Evolutionary conservation across 352 stramenopile species (phyloP).

Genomic region (Globisporangium spiculum): DNA sequence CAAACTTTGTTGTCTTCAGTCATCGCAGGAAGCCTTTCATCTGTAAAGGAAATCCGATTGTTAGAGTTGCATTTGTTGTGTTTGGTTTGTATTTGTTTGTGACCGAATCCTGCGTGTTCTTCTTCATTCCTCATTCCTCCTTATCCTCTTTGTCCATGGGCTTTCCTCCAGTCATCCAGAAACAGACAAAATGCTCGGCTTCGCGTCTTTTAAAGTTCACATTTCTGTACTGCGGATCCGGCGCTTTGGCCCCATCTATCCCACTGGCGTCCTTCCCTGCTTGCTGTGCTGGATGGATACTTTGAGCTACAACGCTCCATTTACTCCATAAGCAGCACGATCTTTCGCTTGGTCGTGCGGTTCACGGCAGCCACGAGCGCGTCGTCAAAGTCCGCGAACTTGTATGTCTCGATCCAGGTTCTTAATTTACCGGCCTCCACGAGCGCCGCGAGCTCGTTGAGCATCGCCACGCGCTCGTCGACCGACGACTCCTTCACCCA

Average conservation of each 20-base stretch:
- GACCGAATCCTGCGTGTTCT: neutral
- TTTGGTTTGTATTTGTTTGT: neutral
- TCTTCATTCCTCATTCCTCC: neutral
- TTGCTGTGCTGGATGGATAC: neutral
- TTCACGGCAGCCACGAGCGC: conserved; percentile 65
- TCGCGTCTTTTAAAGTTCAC: neutral
- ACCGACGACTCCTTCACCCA: conserved; percentile 68
- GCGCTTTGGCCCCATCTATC: neutral
- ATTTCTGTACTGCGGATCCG: neutral
- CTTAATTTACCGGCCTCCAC: conserved; percentile 72
- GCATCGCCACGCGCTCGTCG: conserved; percentile 64
- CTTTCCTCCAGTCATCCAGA: neutral
- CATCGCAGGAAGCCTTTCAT: neutral
- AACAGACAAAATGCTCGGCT: neutral
- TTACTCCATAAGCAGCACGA: conserved; percentile 83
- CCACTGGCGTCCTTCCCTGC: neutral
- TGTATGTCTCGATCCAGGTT: conserved; percentile 86
- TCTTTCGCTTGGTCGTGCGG: conserved; percentile 82
- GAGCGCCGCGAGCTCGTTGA: conserved; percentile 61
- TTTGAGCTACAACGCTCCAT: neutral
- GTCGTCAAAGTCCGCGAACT: conserved; percentile 82
- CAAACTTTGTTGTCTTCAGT: neutral
- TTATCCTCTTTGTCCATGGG: neutral
- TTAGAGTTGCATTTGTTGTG: neutral
- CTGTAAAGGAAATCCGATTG: neutral